These are phyloP conservation scores for Friedmanniomyces simplex DNA, from an alignment of 495 filamentous ascomycete species.

Conservation along the genomic window DNA sequence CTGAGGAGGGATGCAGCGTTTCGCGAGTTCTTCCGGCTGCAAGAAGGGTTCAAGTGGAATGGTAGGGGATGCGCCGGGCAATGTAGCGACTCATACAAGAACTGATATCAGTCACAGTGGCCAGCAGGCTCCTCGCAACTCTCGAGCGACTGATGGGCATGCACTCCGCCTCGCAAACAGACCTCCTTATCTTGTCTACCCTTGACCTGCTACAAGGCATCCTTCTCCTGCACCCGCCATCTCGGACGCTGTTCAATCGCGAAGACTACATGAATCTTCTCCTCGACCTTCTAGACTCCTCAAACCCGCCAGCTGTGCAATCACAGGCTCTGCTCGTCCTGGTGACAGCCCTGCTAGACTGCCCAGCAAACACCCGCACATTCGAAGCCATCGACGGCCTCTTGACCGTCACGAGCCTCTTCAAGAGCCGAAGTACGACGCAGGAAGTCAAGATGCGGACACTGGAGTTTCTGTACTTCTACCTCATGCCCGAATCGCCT, in stretches of 20 bases:
- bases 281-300: constrained; percentile 86
- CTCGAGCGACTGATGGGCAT: constrained; percentile 80
- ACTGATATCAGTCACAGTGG: constrained; percentile 14
- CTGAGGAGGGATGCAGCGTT: constrained; percentile 81
- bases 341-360: constrained; percentile 74
- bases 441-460: constrained; percentile 86
- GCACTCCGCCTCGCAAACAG: constrained; percentile 57
- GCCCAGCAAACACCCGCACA: constrained; percentile 73
- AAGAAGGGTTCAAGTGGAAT: constrained; percentile 98
- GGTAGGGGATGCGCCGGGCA: constrained; percentile 35
- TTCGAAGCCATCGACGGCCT: constrained; percentile 93
- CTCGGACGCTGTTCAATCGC: constrained; percentile 73
- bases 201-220: constrained; percentile 85
- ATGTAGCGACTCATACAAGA: background rate
- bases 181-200: constrained; percentile 77
- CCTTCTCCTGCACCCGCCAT: constrained; percentile 86
- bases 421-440: constrained; percentile 71
- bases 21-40: constrained; percentile 89
- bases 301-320: constrained; percentile 85
- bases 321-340: constrained; percentile 80
- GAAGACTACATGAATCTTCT: constrained; percentile 94
- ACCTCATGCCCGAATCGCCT: constrained; percentile 85
- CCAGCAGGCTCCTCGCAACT: constrained; percentile 59
- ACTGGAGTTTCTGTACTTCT: constrained; percentile 95
- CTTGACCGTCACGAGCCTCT: constrained; percentile 83